phyloP scores from a whole-genome alignment of 352 stramenopile genomes.

The Aphanomyces stellatus region DNA sequence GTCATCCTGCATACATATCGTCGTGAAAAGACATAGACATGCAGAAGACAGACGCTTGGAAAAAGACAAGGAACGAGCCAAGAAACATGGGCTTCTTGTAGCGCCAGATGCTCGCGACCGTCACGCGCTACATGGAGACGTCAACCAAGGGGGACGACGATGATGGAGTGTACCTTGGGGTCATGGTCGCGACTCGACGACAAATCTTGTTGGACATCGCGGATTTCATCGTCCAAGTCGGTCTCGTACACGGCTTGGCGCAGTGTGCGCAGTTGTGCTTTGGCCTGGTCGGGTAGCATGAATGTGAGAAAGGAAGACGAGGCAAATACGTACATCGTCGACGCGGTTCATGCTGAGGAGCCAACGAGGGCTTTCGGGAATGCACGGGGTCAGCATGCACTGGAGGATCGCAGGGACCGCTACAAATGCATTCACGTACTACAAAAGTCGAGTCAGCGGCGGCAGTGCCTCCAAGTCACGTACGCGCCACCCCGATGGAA shows the following conservation, averaged over 20 bases:
- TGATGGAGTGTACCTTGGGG: not conserved
- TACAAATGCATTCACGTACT: slow-evolving; percentile 67
- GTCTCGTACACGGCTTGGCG: not conserved
- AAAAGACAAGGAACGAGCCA: slow-evolving; percentile 64
- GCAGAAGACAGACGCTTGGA: slow-evolving; percentile 46
- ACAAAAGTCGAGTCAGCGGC: not conserved
- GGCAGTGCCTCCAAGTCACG: too few species aligned
- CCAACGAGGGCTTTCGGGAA: slow-evolving; percentile 87
- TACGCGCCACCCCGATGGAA: slow-evolving; percentile 75
- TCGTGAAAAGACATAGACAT: not conserved
- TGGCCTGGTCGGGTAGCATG: slow-evolving; percentile 24
- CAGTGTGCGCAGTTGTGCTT: slow-evolving; percentile 21
- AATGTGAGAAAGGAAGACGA: slow-evolving; percentile 18
- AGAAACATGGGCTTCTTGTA: slow-evolving; percentile 52
- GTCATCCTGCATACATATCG: slow-evolving; percentile 43
- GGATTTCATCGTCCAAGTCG: slow-evolving; percentile 47
- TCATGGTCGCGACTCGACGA: slow-evolving; percentile 37
- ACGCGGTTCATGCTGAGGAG: slow-evolving; percentile 65
- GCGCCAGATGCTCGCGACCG: slow-evolving; percentile 43
- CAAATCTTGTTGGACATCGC: slow-evolving; percentile 53
- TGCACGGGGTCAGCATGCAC: slow-evolving; percentile 38
- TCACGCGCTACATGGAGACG: slow-evolving; percentile 21
- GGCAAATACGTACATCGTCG: slow-evolving; percentile 23
- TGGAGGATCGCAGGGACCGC: slow-evolving; percentile 54
- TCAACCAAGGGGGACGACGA: not conserved